Conservation (phyloP, 2,329 filamentous ascomycete genomes). For the Massarina eburnea region DNA sequence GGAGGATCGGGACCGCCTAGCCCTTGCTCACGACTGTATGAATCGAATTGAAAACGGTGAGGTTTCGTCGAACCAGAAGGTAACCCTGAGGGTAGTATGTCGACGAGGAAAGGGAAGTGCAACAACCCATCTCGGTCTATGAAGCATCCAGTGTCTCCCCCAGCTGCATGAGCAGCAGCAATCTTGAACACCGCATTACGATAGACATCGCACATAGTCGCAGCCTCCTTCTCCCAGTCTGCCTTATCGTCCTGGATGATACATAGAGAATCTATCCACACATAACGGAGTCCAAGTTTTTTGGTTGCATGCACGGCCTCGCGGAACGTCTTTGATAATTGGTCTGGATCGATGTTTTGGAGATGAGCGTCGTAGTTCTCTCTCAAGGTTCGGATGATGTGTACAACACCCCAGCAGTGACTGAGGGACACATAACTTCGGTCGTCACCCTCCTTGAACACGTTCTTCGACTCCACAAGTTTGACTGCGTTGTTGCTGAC, state of each 20-base stretch:
- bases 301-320: slow-evolving; percentile 10
- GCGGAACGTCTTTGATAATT: slow-evolving; percentile 15
- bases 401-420: slow-evolving; percentile 25
- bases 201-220: slow-evolving; percentile 29
- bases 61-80: not conserved
- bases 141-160: slow-evolving; percentile 23
- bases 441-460: slow-evolving; percentile 3
- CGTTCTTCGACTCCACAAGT: slow-evolving; percentile 13
- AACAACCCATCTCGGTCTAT: slow-evolving; percentile 21
- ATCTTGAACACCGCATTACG: slow-evolving; percentile 22
- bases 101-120: slow-evolving; percentile 18
- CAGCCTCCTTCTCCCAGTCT: slow-evolving; percentile 28
- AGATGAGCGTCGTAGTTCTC: slow-evolving; percentile 14
- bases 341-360: slow-evolving; percentile 6
- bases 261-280: slow-evolving; percentile 13
- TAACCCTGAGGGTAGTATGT: slow-evolving; percentile 3
- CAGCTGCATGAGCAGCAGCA: slow-evolving; percentile 22
- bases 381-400: slow-evolving; percentile 22
- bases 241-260: slow-evolving; percentile 6
- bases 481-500: slow-evolving; percentile 11
- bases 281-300: slow-evolving; percentile 7
- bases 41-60: slow-evolving; percentile 10
- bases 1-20: slow-evolving; percentile 15
- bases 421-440: slow-evolving; percentile 20
- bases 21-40: slow-evolving; percentile 12